Evolutionary conservation across 2,329 filamentous ascomycete species (phyloP), one percentile per base, ranked within the genome.

Genomic region (Botrytis sinoallii): DNA sequence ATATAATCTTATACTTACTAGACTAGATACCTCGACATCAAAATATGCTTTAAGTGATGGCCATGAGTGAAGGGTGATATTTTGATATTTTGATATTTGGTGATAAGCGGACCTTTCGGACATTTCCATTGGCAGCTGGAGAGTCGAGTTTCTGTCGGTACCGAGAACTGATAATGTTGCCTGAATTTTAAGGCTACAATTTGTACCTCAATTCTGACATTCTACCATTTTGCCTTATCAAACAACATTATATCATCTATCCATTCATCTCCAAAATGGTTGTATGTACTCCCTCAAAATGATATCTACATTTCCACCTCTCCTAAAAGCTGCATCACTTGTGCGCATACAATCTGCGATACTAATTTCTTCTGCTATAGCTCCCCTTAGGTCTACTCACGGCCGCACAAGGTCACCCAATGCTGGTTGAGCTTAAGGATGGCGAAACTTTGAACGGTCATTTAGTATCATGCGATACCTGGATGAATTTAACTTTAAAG

Each of bases 401-500:
- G 80, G 95, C 95, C 80, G 95, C 96, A 77, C 95, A 98, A 86
- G 96, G 96, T 88, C 94, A 98, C 83, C 95, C 96, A 6, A 98
- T 98, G 92, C 91, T 97, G 73, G 95, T 98, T 77, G 95, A 98
- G 86, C 92, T 98, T 78, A 98, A 98, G 87, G 97, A 95, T 81
- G 95, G 95, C 85, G 95, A 99, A 84, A 98, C 96, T 0, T 89
- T 99, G 75, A 99, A 98, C 85, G 96, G 96, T 76, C 94, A 98
- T 81, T 87, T 99, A 74, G 92, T 98, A 83, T 94, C 92, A 83
- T 99, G 95, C 90, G 96, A 99, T 83, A 99, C 95, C 67, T 99
- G 96, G 94, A 99, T 99, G 96, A 99, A 99, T 85, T 86, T 99
- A 79, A 98, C 95, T 3, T 85, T 99, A 78, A 97, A 96, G 84